These are phyloP conservation scores for Dioszegia hungarica DNA, from an alignment of 768 basidiomycete genomes.

Conservation along the genomic window DNA sequence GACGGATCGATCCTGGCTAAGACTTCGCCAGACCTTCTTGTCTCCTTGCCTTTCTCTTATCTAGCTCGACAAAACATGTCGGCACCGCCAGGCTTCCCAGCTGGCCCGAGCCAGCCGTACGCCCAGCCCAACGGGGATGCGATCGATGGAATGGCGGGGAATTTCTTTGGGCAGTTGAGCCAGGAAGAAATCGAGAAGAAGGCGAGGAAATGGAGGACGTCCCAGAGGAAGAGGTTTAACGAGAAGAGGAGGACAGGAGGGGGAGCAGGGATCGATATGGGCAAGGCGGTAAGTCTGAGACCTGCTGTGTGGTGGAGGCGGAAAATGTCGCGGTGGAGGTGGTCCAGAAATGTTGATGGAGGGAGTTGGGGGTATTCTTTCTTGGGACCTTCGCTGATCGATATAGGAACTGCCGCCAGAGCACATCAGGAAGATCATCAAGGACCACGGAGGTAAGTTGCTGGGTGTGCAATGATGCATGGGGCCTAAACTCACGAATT, in stretches of 20 bases:
- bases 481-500: too few species aligned
- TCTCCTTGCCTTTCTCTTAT: neutral
- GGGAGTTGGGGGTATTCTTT: too few species aligned
- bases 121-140: slow-evolving; percentile 25
- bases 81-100: slow-evolving; percentile 38
- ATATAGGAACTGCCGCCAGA: slow-evolving; percentile 86
- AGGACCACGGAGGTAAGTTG: slow-evolving; percentile 98
- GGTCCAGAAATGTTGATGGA: neutral
- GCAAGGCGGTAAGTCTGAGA: slow-evolving; percentile 44
- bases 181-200: slow-evolving; percentile 78
- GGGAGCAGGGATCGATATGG: slow-evolving; percentile 49
- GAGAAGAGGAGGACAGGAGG: slow-evolving; percentile 46
- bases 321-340: neutral
- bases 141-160: slow-evolving; percentile 34
- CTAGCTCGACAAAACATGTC: slow-evolving; percentile 6
- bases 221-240: slow-evolving; percentile 68
- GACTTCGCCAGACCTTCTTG: too few species aligned
- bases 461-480: too few species aligned
- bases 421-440: slow-evolving; percentile 98
- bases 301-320: neutral
- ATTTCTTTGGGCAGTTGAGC: slow-evolving; percentile 52
- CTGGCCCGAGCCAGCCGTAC: slow-evolving; percentile 13
- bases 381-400: slow-evolving; percentile 4
- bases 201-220: slow-evolving; percentile 91
- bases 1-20: neutral